Conservation (phyloP, 345 rosid species). For the Salix dunnii region DNA sequence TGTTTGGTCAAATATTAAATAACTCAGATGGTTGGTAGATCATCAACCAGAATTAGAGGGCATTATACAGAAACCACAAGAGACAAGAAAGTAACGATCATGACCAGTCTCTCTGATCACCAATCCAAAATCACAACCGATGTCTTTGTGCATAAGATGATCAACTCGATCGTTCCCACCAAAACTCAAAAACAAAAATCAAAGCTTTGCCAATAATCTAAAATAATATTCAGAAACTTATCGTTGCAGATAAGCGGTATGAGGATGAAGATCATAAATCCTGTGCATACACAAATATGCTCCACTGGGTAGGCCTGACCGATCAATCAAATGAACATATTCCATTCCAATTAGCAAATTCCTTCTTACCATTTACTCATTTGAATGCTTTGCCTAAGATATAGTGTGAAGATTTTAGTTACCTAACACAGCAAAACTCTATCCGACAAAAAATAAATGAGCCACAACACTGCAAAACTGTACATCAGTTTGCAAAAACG, state of each 20-base stretch:
- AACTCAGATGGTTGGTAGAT: no score
- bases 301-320: neutral
- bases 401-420: neutral
- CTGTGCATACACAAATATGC: neutral
- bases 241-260: neutral
- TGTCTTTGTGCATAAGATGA: neutral
- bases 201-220: neutral
- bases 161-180: neutral
- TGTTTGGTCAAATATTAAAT: no score
- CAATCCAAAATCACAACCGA: no score
- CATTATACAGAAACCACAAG: no score
- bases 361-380: neutral
- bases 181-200: neutral
- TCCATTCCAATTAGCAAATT: neutral
- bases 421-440: neutral
- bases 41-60: no score
- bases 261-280: neutral
- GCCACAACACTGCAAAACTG: neutral
- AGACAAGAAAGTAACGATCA: neutral
- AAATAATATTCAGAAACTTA: neutral
- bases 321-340: neutral
- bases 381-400: neutral
- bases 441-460: neutral
- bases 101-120: neutral
- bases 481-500: neutral